phyloP scores from a whole-genome alignment of 345 rosid genomes.

The Litchi chinensis region DNA sequence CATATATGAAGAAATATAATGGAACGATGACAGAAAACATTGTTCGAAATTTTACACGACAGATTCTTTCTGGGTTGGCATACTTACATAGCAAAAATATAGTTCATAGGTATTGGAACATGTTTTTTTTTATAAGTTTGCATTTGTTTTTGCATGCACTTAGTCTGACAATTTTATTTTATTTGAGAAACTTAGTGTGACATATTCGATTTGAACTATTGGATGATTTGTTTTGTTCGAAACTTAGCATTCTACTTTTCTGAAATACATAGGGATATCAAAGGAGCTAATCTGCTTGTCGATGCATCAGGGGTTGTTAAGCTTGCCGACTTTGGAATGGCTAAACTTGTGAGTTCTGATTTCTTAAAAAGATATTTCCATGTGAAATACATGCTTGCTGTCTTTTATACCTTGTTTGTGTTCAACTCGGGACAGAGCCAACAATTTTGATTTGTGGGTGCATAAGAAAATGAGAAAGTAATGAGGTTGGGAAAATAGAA shows the following conservation, averaged over 20 bases:
- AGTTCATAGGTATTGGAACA: conserved; percentile 66
- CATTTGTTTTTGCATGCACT: background rate
- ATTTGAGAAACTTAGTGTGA: background rate
- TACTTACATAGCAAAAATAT: conserved; percentile 88
- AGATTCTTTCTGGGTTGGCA: conserved; percentile 88
- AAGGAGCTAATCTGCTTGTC: conserved; percentile 98
- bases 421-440: too few relatives aligned
- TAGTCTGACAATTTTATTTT: too few relatives aligned
- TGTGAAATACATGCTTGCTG: background rate
- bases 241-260: conserved; percentile 21
- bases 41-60: conserved; percentile 90
- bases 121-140: background rate
- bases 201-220: background rate
- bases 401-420: too few relatives aligned
- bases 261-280: conserved; percentile 72
- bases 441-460: background rate
- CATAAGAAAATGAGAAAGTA: background rate
- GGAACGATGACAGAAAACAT: conserved; percentile 92
- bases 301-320: conserved; percentile 98
- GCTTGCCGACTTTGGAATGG: conserved; percentile 98
- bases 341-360: conserved; percentile 76
- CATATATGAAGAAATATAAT: background rate
- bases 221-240: conserved; percentile 9
- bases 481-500: background rate
- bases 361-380: background rate